A percentile compares a stretch with the other conserved stretches of the same genome.
These are phyloP conservation scores for Thamnidium elegans DNA, from an alignment of 192 early-diverging fungal genomes.

Conservation along the genomic window DNA sequence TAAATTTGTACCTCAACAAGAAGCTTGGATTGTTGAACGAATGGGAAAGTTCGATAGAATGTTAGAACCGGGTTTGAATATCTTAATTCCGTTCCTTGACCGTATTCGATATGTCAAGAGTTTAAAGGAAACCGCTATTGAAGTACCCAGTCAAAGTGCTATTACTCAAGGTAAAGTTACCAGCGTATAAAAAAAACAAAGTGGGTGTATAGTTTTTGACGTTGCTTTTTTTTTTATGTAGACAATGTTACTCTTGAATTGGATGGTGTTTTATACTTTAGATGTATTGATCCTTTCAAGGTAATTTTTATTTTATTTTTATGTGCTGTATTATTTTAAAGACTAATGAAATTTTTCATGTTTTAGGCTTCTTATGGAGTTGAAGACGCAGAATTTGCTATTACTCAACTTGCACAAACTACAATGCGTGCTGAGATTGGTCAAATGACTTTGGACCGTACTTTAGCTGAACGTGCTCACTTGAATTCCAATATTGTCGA, in stretches of 20 bases:
- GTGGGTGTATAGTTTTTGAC: neutral
- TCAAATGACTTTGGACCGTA: slow-evolving; percentile 95
- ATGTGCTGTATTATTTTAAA: neutral
- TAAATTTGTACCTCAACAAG: slow-evolving; percentile 98
- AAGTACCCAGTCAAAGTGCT: slow-evolving; percentile 85
- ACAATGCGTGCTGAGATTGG: slow-evolving; percentile 99
- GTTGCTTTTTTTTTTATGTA: slow-evolving; percentile 23
- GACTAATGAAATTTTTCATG: neutral
- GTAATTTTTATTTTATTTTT: slow-evolving; percentile 29
- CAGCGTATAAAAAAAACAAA: neutral
- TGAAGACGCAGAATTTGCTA: slow-evolving; percentile 91
- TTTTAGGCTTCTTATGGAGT: slow-evolving; percentile 86
- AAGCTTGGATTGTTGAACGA: slow-evolving; percentile 96
- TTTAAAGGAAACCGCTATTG: slow-evolving; percentile 92
- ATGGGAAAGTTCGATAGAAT: slow-evolving; percentile 88
- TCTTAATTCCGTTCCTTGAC: slow-evolving; percentile 87
- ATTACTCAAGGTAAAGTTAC: slow-evolving; percentile 72
- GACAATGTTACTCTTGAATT: slow-evolving; percentile 96
- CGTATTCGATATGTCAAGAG: slow-evolving; percentile 89
- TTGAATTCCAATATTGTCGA: slow-evolving; percentile 93
- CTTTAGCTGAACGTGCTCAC: slow-evolving; percentile 89
- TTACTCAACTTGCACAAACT: slow-evolving; percentile 97
- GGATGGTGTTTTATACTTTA: slow-evolving; percentile 96
- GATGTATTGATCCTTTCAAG: slow-evolving; percentile 89
- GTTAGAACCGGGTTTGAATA: slow-evolving; percentile 86